Percentiles rank a stretch among this genome's conserved stretches.
These are phyloP conservation scores for Cercospora brassicicola DNA, from an alignment of 2,329 filamentous ascomycete genomes.

Conservation along the genomic window DNA sequence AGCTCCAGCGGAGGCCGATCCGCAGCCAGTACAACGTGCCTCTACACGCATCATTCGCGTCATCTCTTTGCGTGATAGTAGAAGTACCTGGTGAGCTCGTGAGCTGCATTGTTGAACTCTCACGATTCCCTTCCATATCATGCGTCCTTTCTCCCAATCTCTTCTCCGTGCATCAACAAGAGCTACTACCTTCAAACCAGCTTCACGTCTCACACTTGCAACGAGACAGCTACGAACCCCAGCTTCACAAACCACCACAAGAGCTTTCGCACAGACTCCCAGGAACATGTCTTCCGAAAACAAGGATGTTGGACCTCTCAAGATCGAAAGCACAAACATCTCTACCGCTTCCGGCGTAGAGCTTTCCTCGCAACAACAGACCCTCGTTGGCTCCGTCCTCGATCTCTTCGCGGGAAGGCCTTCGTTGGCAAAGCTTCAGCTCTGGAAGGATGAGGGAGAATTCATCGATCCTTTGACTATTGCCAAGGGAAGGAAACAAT, in stretches of 20 bases:
- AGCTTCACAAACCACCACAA: not conserved
- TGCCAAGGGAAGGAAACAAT: conserved; percentile 57
- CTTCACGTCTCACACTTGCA: not conserved
- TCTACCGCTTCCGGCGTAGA: conserved; percentile 54
- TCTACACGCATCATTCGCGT: not conserved
- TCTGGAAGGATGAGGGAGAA: conserved; percentile 60
- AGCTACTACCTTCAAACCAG: not conserved
- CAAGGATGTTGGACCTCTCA: conserved; percentile 37
- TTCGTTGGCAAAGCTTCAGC: conserved; percentile 57
- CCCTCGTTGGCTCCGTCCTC: conserved; percentile 59
- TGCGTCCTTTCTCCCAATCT: not conserved
- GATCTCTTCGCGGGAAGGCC: conserved; percentile 64
- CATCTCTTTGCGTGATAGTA: not conserved
- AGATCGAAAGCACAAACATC: conserved; percentile 58
- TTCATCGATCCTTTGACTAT: conserved; percentile 62
- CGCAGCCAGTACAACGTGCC: not conserved
- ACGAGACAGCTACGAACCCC: not conserved
- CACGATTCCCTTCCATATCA: not conserved
- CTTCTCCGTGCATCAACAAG: not conserved
- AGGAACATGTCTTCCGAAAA: not conserved
- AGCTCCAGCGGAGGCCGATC: not conserved
- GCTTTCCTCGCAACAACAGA: conserved; percentile 53
- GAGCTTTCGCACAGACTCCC: not conserved
- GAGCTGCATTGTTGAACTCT: not conserved
- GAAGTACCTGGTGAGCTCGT: not conserved